These are phyloP conservation scores for Zygoascus hellenicus DNA, from an alignment of 1,139 yeast species.

Conservation along the genomic window DNA sequence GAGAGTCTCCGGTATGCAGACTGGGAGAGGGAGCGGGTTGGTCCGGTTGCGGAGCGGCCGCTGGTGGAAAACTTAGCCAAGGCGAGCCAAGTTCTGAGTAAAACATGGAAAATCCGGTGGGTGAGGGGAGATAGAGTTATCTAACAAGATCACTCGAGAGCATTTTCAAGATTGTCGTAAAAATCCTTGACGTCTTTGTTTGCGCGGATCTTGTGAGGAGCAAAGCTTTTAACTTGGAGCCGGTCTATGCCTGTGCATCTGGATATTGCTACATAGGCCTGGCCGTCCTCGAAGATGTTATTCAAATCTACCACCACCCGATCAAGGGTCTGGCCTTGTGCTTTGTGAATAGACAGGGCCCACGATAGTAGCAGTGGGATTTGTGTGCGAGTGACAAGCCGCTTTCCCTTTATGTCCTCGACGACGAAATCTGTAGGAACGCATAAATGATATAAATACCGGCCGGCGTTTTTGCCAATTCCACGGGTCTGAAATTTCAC, in stretches of 20 bases:
- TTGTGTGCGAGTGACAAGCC: conserved; percentile 44
- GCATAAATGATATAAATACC: conserved; percentile 4
- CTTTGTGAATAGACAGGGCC: conserved; percentile 87
- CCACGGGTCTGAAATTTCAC: conserved; percentile 6
- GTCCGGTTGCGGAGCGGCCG: neutral
- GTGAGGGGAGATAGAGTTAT: no score
- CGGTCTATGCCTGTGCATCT: conserved; percentile 75
- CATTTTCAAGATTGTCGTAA: conserved; percentile 36
- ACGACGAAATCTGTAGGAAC: conserved; percentile 5
- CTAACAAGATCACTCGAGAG: neutral
- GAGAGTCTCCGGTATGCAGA: no score
- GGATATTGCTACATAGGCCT: conserved; percentile 84
- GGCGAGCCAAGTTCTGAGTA: neutral
- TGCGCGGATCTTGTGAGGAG: conserved; percentile 55
- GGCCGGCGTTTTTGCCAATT: neutral
- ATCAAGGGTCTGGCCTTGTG: conserved; percentile 86
- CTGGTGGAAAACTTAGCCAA: neutral
- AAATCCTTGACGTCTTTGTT: conserved; percentile 62
- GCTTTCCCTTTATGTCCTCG: conserved; percentile 2
- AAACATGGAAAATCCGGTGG: no score
- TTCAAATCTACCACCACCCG: conserved; percentile 70
- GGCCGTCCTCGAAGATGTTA: conserved; percentile 75
- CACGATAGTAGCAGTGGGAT: conserved; percentile 74
- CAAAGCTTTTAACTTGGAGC: conserved; percentile 69
- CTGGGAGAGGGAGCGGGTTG: no score